Percentiles rank a stretch among this genome's conserved stretches.
These are phyloP conservation scores for Bruguiera sexangula DNA, from an alignment of 345 rosid species.

Conservation along the genomic window DNA sequence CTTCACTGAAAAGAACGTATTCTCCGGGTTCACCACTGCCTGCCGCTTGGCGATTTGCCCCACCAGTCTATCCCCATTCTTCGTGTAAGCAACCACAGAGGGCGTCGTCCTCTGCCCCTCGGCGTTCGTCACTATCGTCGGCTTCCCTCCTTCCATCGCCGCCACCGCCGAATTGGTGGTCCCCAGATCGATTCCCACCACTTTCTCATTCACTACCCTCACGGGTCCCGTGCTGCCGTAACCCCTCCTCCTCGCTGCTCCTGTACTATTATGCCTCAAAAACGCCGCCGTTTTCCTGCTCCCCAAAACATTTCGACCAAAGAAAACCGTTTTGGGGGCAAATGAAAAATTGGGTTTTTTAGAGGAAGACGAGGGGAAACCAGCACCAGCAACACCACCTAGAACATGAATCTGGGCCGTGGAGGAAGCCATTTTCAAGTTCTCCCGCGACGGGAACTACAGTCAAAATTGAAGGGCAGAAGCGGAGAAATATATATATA, in stretches of 20 bases:
- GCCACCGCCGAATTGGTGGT: conserved; percentile 98
- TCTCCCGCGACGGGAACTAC: too few species aligned
- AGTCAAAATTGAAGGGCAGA: neutral
- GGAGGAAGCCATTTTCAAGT: conserved; percentile 57
- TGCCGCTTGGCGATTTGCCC: conserved; percentile 99
- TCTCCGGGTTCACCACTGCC: conserved; percentile 98
- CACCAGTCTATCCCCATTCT: conserved; percentile 80
- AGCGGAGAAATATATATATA: too few species aligned
- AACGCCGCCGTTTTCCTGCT: conserved; percentile 42
- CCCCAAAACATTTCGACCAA: conserved; percentile 42
- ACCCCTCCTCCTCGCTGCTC: conserved; percentile 35
- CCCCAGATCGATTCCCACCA: conserved; percentile 93
- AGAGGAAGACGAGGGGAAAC: conserved; percentile 18
- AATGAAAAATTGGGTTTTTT: conserved; percentile 30
- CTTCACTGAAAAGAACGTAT: conserved; percentile 96
- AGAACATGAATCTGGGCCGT: conserved; percentile 69
- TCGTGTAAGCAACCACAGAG: conserved; percentile 91
- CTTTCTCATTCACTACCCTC: conserved; percentile 76
- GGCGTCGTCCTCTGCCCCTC: conserved; percentile 99
- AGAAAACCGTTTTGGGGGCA: conserved; percentile 44
- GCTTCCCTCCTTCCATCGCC: conserved; percentile 99
- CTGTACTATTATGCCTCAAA: conserved; percentile 30
- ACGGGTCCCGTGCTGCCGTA: conserved; percentile 48
- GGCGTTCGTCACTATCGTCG: conserved; percentile 88
- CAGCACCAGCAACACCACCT: conserved; percentile 40